A percentile compares a stretch with the other conserved stretches of the same genome.
These are phyloP conservation scores for Amniculicola lignicola DNA, from an alignment of 495 filamentous ascomycete genomes.

Conservation along the genomic window DNA sequence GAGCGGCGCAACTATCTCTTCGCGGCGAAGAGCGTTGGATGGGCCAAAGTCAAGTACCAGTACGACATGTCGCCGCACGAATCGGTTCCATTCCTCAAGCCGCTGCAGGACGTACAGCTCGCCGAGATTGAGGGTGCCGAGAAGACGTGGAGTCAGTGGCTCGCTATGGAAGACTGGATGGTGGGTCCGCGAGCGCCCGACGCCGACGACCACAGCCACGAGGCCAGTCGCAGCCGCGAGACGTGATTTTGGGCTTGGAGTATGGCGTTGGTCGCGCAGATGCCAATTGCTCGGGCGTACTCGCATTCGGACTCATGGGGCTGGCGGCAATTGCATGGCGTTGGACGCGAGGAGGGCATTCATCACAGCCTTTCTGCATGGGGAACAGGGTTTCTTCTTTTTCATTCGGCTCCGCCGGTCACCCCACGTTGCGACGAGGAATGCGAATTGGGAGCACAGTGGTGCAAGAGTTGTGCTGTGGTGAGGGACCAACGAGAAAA, in stretches of 20 bases:
- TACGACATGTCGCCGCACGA: slow-evolving; percentile 84
- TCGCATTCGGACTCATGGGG: slow-evolving; percentile 3
- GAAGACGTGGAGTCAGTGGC: slow-evolving; percentile 76
- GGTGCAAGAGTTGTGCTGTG: too few relatives aligned
- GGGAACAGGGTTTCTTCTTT: too few relatives aligned
- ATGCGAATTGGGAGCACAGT: too few relatives aligned
- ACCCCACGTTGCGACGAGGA: too few relatives aligned
- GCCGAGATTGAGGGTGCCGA: slow-evolving; percentile 83
- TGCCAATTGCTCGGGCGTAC: slow-evolving; percentile 6
- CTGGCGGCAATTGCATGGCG: slow-evolving; percentile 19
- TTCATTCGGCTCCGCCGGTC: too few relatives aligned
- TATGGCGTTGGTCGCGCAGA: slow-evolving; percentile 16
- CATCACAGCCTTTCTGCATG: too few relatives aligned
- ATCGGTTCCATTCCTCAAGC: slow-evolving; percentile 79
- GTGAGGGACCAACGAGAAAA: too few relatives aligned
- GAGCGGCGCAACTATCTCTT: slow-evolving; percentile 94
- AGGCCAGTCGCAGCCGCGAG: slow-evolving; percentile 15
- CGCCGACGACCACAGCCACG: slow-evolving; percentile 22
- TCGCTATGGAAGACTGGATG: slow-evolving; percentile 97
- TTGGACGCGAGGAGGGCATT: slow-evolving; percentile 11
- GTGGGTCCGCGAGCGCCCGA: slow-evolving; percentile 62
- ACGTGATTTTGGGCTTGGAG: slow-evolving; percentile 28
- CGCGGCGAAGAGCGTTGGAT: slow-evolving; percentile 85
- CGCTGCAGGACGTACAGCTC: slow-evolving; percentile 68
- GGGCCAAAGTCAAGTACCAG: slow-evolving; percentile 79